Percentiles rank a stretch among this genome's conserved stretches.
Conservation (phyloP, 805 yeast species). For the Clavispora phyllophila region DNA sequence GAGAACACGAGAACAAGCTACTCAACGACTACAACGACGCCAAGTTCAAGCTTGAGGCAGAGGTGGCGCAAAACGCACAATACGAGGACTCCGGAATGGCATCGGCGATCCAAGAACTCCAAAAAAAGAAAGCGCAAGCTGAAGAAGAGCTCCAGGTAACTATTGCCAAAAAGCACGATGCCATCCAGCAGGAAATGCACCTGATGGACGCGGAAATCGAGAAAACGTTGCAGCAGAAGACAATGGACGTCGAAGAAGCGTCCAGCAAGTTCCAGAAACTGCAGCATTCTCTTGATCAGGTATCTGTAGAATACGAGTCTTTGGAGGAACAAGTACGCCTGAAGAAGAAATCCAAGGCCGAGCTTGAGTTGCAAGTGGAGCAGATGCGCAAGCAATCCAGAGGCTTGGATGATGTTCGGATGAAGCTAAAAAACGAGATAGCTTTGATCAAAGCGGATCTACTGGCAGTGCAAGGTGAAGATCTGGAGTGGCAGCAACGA, state of each 20-base stretch:
- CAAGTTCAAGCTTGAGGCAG: constrained; percentile 27
- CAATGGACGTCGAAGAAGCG: not conserved
- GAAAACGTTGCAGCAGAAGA: not conserved
- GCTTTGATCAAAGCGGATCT: constrained; percentile 4
- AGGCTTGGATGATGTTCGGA: not conserved
- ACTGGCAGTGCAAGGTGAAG: constrained; percentile 2
- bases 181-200: not conserved
- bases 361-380: not conserved
- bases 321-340: constrained; percentile 5
- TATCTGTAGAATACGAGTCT: constrained; percentile 6
- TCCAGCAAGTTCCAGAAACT: not conserved
- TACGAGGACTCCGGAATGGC: constrained; percentile 3
- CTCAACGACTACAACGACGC: constrained; percentile 26
- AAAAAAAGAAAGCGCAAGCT: constrained; percentile 7
- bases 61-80: constrained; percentile 8
- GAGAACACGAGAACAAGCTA: constrained; percentile 24
- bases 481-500: constrained; percentile 6
- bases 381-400: not conserved
- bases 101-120: constrained; percentile 15
- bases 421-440: constrained; percentile 8
- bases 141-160: constrained; percentile 1
- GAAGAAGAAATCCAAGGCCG: not conserved
- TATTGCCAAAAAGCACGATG: constrained; percentile 8
- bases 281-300: not conserved
- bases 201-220: not conserved